Percentiles rank a stretch among this genome's conserved stretches.
phyloP scores from a whole-genome alignment of 208 protist species.

The Leptomonas seymouri region DNA sequence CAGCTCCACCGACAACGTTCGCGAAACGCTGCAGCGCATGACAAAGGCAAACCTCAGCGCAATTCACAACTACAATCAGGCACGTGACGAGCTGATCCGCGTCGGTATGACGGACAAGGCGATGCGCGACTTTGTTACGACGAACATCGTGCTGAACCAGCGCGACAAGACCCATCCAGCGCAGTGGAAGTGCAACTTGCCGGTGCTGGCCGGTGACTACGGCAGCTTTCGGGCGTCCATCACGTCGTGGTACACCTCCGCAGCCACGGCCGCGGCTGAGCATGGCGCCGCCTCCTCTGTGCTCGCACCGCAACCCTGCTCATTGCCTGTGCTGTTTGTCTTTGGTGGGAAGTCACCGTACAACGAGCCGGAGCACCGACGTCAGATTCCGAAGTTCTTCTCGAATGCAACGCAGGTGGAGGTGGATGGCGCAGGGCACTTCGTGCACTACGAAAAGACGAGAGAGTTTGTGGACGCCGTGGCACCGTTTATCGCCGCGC shows the following conservation, averaged over 20 bases:
- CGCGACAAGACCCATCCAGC: conserved; percentile 29
- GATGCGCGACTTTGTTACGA: conserved; percentile 82
- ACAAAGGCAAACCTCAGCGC: conserved; percentile 41
- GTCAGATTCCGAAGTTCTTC: conserved; percentile 59
- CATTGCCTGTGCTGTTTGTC: conserved; percentile 82
- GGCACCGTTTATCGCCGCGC: conserved; percentile 63
- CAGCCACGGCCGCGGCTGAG: neutral
- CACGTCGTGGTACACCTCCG: conserved; percentile 43
- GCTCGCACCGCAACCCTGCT: conserved; percentile 45
- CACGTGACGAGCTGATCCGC: conserved; percentile 45
- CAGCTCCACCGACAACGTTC: conserved; percentile 30
- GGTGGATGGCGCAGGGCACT: conserved; percentile 73
- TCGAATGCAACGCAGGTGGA: conserved; percentile 62
- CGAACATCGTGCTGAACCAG: conserved; percentile 60
- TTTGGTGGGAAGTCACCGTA: conserved; percentile 84
- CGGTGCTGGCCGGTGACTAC: conserved; percentile 49
- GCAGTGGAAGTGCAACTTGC: conserved; percentile 61
- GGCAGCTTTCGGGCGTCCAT: conserved; percentile 56
- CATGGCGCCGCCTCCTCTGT: neutral
- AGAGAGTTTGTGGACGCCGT: conserved; percentile 67
- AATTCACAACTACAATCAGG: conserved; percentile 61
- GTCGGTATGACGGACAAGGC: conserved; percentile 59
- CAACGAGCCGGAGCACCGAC: conserved; percentile 50
- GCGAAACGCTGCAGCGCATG: conserved; percentile 65
- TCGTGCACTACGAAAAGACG: conserved; percentile 88